Evolutionary conservation across 2,329 filamentous ascomycete species (phyloP).

Genomic region (Apiospora pterosperma): DNA sequence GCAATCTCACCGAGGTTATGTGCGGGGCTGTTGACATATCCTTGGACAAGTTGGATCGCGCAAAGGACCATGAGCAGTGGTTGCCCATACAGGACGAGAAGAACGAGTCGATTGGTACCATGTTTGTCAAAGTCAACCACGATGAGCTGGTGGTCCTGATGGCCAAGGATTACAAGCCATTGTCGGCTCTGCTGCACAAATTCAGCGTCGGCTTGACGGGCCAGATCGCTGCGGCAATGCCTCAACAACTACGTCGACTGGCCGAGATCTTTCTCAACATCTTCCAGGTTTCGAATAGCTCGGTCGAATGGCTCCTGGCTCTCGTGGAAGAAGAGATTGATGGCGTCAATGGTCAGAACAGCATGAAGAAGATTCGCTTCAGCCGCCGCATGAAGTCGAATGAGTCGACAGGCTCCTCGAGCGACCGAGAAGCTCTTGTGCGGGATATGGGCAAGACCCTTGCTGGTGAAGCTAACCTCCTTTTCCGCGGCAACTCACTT

Average conservation of each 20-base stretch:
- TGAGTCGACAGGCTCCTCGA: conserved; percentile 60
- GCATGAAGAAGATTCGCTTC: conserved; percentile 70
- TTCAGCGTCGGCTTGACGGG: conserved; percentile 82
- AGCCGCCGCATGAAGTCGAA: conserved; percentile 68
- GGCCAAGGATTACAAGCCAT: conserved; percentile 76
- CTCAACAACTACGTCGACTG: conserved; percentile 72
- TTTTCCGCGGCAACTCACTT: conserved; percentile 93
- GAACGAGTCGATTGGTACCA: conserved; percentile 74
- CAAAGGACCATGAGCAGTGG: conserved; percentile 83
- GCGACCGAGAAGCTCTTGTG: conserved; percentile 68
- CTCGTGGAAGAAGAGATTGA: conserved; percentile 97
- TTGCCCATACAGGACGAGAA: conserved; percentile 75
- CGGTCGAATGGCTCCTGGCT: conserved; percentile 86
- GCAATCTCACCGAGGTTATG: conserved; percentile 46
- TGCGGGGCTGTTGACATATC: conserved; percentile 78
- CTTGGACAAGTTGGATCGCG: conserved; percentile 72
- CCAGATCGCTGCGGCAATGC: conserved; percentile 77
- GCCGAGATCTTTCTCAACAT: conserved; percentile 90
- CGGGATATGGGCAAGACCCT: conserved; percentile 76
- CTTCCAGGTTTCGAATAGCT: conserved; percentile 85
- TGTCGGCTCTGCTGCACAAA: conserved; percentile 79
- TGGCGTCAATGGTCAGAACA: conserved; percentile 78
- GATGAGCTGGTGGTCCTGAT: conserved; percentile 90
- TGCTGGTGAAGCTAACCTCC: conserved; percentile 84
- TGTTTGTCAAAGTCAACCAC: conserved; percentile 77